phyloP scores from a whole-genome alignment of 202 grass and related monocot species.

The Saccharum hybrid region DNA sequence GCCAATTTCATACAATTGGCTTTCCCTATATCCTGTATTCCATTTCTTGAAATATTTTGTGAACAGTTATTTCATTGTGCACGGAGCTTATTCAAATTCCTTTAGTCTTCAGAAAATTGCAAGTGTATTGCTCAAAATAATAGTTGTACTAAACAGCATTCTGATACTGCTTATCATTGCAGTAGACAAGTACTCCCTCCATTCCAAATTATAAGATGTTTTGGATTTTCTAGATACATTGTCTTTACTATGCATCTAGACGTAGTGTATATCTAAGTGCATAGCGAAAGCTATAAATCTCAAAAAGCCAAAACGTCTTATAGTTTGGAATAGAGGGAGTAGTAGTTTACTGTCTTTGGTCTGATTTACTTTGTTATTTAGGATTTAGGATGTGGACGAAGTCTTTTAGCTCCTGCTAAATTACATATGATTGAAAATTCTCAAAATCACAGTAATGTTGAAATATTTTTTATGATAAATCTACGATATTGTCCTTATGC shows the following conservation, averaged over 20 bases:
- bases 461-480: background rate
- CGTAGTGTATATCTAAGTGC: too few relatives aligned
- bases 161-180: background rate
- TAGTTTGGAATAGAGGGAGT: too few relatives aligned
- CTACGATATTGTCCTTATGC: background rate
- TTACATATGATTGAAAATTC: background rate
- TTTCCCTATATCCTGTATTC: background rate
- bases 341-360: background rate
- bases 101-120: background rate
- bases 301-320: too few relatives aligned
- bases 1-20: background rate
- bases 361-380: background rate
- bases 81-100: background rate
- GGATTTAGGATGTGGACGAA: background rate
- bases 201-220: too few relatives aligned
- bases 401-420: background rate
- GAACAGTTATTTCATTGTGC: background rate
- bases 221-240: too few relatives aligned
- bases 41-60: constrained; percentile 10
- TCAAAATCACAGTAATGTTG: background rate
- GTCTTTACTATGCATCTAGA: too few relatives aligned
- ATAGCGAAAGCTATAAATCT: too few relatives aligned
- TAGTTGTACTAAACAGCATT: background rate
- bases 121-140: background rate
- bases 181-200: background rate